Conservation (phyloP, 2,329 filamentous ascomycete genomes). For the Sporothrix pseudoabietina region DNA sequence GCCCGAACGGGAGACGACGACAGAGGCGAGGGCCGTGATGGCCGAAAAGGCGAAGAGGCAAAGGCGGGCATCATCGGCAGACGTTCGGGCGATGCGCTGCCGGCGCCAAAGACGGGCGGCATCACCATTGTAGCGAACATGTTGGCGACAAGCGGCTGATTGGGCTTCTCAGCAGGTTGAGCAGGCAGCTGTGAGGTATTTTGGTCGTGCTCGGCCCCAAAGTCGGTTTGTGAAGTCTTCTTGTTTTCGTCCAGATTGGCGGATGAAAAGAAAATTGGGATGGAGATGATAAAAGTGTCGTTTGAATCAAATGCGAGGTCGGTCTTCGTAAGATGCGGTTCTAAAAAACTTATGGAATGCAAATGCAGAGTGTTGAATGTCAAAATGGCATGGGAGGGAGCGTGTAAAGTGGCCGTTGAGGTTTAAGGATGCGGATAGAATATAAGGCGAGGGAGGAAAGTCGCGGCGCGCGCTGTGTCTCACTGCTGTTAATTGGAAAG, state of each 20-base stretch:
- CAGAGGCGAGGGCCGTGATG: constrained; percentile 57
- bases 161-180: too few species aligned
- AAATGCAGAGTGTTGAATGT: background rate
- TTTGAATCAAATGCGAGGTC: background rate
- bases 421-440: background rate
- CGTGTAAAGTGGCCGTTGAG: background rate
- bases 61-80: constrained; percentile 49
- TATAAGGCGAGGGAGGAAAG: constrained; percentile 2
- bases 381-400: background rate
- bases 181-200: constrained; percentile 7
- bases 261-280: background rate
- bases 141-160: constrained; percentile 15
- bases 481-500: background rate
- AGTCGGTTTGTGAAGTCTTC: background rate
- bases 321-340: background rate
- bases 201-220: background rate
- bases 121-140: constrained; percentile 33
- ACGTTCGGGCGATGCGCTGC: constrained; percentile 43
- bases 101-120: constrained; percentile 27
- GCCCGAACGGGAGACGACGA: constrained; percentile 61
- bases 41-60: constrained; percentile 45
- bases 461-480: constrained; percentile 17
- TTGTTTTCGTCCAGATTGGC: constrained; percentile 16
- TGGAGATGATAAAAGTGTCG: background rate
- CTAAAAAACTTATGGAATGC: constrained; percentile 8